phyloP scores from a whole-genome alignment of 2,329 filamentous ascomycete genomes.

The Colletotrichum liriopes region DNA sequence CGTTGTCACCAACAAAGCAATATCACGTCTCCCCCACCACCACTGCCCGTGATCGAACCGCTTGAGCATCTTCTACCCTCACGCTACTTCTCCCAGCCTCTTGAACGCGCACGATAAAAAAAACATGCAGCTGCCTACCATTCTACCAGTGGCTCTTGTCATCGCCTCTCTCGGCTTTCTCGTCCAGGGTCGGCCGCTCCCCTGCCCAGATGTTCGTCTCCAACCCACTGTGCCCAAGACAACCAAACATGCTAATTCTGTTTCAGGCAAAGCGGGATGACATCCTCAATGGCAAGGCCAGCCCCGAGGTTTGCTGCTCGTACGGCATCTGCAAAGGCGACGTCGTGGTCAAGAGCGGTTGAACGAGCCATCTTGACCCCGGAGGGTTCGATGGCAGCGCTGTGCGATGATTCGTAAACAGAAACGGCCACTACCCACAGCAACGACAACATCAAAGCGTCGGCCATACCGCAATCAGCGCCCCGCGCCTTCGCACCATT shows the following conservation, averaged over 20 bases:
- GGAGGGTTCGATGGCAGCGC: neutral
- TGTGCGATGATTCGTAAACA: neutral
- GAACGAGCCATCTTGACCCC: constrained; percentile 38
- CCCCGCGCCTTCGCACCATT: neutral
- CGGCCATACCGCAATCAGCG: neutral
- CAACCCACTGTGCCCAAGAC: neutral
- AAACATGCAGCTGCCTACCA: constrained; percentile 48
- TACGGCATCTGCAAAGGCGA: constrained; percentile 68
- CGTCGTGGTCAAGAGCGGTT: constrained; percentile 63
- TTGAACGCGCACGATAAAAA: neutral
- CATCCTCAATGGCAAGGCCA: constrained; percentile 64
- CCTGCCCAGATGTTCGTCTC: constrained; percentile 56
- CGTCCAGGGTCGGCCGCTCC: constrained; percentile 53
- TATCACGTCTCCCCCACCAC: neutral
- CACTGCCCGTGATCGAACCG: neutral
- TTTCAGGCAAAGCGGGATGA: constrained; percentile 55
- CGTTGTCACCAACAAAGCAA: constrained; percentile 8
- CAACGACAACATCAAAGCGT: constrained; percentile 6
- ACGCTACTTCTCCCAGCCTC: neutral
- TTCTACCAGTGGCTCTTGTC: constrained; percentile 46
- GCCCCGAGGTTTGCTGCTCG: constrained; percentile 68
- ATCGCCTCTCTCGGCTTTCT: constrained; percentile 48
- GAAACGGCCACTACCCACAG: neutral
- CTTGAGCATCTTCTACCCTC: neutral
- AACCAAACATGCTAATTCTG: constrained; percentile 32